Percentiles rank a stretch among this genome's conserved stretches.
These are phyloP conservation scores for Anthracocystis walkeri DNA, from an alignment of 1,284 basidiomycete species.

Conservation along the genomic window DNA sequence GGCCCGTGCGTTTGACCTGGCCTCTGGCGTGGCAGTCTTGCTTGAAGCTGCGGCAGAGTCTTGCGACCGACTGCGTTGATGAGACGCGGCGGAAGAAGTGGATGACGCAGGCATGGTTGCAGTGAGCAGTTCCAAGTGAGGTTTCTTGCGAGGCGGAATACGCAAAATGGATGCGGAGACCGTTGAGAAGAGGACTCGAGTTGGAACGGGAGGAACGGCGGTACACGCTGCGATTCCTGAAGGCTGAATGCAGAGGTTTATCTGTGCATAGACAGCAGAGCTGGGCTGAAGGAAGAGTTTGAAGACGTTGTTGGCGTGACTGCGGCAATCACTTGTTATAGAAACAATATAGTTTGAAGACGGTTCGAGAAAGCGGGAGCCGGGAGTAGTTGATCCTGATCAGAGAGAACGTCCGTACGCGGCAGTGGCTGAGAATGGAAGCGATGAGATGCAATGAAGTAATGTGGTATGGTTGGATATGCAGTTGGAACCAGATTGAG, in stretches of 20 bases:
- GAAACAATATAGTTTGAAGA: conserved; percentile 4
- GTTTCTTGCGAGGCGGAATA: background rate
- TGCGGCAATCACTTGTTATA: conserved; percentile 4
- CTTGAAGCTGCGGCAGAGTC: conserved; percentile 9
- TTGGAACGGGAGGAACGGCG: background rate
- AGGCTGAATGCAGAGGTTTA: background rate
- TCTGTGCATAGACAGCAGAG: background rate
- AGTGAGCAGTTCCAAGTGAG: background rate
- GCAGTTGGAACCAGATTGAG: background rate
- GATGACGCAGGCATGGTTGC: conserved; percentile 18
- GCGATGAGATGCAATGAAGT: conserved; percentile 1
- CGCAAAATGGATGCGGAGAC: background rate
- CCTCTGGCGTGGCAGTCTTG: background rate
- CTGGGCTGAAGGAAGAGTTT: background rate
- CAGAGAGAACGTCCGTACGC: background rate
- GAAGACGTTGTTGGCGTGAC: background rate
- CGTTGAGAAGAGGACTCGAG: background rate
- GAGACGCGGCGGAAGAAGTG: conserved; percentile 6
- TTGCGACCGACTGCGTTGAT: conserved; percentile 27
- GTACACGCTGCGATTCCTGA: conserved; percentile 4
- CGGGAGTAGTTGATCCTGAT: background rate
- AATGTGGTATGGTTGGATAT: background rate
- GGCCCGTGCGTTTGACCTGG: background rate
- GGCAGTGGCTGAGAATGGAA: background rate
- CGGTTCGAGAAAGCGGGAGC: background rate